These are phyloP conservation scores for Baeospora myosura DNA, from an alignment of 1,284 basidiomycete genomes.

Conservation along the genomic window DNA sequence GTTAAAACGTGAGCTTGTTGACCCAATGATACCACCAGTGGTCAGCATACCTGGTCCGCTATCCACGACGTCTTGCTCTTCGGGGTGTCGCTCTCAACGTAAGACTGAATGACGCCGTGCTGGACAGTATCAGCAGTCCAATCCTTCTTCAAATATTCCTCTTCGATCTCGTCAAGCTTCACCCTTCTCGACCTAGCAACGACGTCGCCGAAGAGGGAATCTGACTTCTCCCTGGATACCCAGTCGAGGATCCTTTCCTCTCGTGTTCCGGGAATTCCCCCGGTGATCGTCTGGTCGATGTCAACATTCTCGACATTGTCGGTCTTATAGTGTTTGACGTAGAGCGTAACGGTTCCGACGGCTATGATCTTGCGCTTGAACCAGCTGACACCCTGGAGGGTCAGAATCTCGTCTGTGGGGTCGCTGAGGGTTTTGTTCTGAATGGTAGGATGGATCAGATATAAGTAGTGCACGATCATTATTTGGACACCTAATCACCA, in stretches of 20 bases:
- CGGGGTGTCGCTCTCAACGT: slow-evolving; percentile 43
- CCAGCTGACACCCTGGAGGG: slow-evolving; percentile 58
- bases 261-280: slow-evolving; percentile 46
- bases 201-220: slow-evolving; percentile 50
- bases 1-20: slow-evolving; percentile 1
- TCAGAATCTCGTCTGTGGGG: slow-evolving; percentile 47
- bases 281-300: slow-evolving; percentile 53
- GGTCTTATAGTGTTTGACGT: slow-evolving; percentile 53
- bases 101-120: slow-evolving; percentile 42
- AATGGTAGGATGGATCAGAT: not conserved
- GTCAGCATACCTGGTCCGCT: slow-evolving; percentile 40
- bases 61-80: slow-evolving; percentile 49
- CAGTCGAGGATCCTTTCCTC: slow-evolving; percentile 49
- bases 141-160: slow-evolving; percentile 42
- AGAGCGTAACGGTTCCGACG: slow-evolving; percentile 44
- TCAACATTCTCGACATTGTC: slow-evolving; percentile 54
- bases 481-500: slow-evolving; percentile 23
- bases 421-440: slow-evolving; percentile 53
- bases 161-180: slow-evolving; percentile 36
- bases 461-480: not conserved
- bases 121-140: slow-evolving; percentile 52
- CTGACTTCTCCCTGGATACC: slow-evolving; percentile 38
- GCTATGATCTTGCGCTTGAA: slow-evolving; percentile 48
- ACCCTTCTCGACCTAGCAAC: slow-evolving; percentile 44
- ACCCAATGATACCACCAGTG: not conserved